phyloP scores from a whole-genome alignment of 2,329 filamentous ascomycete species.

The Achaetomium macrosporum region DNA sequence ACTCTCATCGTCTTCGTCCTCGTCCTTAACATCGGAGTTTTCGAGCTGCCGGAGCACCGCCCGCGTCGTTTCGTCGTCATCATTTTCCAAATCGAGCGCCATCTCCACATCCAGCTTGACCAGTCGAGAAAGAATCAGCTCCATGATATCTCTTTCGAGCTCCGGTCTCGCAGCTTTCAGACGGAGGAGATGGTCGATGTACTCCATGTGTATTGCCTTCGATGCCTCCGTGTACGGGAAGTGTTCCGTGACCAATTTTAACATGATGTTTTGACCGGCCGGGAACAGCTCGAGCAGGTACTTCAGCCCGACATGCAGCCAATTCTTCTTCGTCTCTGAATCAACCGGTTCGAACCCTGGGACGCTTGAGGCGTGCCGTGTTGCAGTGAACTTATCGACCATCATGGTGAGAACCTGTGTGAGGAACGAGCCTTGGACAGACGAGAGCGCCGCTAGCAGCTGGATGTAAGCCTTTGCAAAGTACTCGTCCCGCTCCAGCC shows the following conservation, averaged over 20 bases:
- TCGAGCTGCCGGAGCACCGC: constrained; percentile 56
- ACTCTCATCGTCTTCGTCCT: constrained; percentile 53
- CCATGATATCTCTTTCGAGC: constrained; percentile 72
- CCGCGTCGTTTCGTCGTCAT: constrained; percentile 81
- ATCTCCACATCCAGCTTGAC: constrained; percentile 96
- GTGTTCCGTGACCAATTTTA: constrained; percentile 57
- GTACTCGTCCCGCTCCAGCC: constrained; percentile 58
- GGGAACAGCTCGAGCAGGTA: constrained; percentile 78
- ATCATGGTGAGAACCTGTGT: constrained; percentile 71
- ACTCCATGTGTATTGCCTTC: constrained; percentile 75
- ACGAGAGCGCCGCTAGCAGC: constrained; percentile 67
- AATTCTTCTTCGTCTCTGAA: constrained; percentile 59
- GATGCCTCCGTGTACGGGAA: constrained; percentile 76
- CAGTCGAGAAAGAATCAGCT: constrained; percentile 76
- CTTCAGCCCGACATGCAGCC: constrained; percentile 69
- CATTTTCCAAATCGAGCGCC: constrained; percentile 84
- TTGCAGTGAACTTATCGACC: constrained; percentile 66
- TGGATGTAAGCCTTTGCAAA: constrained; percentile 63
- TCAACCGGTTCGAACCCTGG: constrained; percentile 54
- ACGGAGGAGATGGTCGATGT: constrained; percentile 75
- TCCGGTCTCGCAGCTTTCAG: constrained; percentile 73
- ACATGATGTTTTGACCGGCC: constrained; percentile 65
- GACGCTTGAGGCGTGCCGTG: constrained; percentile 39
- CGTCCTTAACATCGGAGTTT: constrained; percentile 36
- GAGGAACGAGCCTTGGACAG: constrained; percentile 75